These are phyloP conservation scores for Rhizodiscina lignyota DNA, from an alignment of 495 filamentous ascomycete species.

Conservation along the genomic window DNA sequence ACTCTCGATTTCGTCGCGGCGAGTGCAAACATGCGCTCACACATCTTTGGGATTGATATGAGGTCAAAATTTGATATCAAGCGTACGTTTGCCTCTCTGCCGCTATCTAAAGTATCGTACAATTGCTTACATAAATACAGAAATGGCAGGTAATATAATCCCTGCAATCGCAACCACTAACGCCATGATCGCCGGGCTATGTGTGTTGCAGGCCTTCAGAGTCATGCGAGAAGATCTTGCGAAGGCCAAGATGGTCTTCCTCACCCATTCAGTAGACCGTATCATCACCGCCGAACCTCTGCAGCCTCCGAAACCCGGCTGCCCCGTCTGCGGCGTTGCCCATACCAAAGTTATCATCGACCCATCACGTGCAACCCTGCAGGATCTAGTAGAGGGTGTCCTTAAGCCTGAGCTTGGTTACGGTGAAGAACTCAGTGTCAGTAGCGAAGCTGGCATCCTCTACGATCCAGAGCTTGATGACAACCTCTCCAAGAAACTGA, in stretches of 20 bases:
- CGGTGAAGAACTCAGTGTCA: constrained; percentile 65
- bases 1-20: constrained; percentile 90
- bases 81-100: constrained; percentile 27
- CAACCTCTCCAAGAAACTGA: constrained; percentile 62
- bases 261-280: constrained; percentile 51
- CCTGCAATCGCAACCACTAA: constrained; percentile 97
- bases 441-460: constrained; percentile 51
- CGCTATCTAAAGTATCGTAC: neutral
- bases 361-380: constrained; percentile 55
- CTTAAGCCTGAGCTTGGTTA: constrained; percentile 58
- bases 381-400: constrained; percentile 63
- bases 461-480: constrained; percentile 85
- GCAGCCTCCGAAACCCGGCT: constrained; percentile 60
- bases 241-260: constrained; percentile 48
- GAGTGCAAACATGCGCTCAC: constrained; percentile 72
- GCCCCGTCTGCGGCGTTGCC: constrained; percentile 64
- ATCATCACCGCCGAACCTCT: constrained; percentile 63
- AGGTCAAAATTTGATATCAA: constrained; percentile 95
- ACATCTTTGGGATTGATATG: constrained; percentile 68
- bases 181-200: constrained; percentile 85
- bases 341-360: constrained; percentile 51
- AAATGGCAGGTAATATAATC: constrained; percentile 99
- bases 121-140: constrained; percentile 19
- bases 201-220: constrained; percentile 87
- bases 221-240: constrained; percentile 59